Percentiles rank a stretch among this genome's conserved stretches.
phyloP scores from a whole-genome alignment of 1,139 yeast species.

The Hansenula lynferdii region DNA sequence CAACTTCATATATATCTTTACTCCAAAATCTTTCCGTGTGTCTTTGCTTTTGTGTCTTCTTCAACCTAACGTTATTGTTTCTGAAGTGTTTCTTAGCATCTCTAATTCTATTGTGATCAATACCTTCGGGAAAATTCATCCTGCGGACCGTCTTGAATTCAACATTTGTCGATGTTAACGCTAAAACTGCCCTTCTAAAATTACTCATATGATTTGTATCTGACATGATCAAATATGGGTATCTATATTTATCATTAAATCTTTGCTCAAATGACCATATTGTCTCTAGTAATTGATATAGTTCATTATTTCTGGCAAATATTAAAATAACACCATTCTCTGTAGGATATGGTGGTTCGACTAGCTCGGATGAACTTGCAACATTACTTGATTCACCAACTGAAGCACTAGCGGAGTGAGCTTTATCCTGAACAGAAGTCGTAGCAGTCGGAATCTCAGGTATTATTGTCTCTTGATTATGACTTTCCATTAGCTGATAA shows the following conservation, averaged over 20 bases:
- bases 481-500: conserved; percentile 6
- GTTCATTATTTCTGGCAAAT: conserved; percentile 71
- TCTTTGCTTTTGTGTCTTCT: conserved; percentile 28
- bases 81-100: conserved; percentile 40
- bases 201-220: conserved; percentile 44
- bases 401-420: too few species aligned
- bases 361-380: too few species aligned
- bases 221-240: conserved; percentile 71
- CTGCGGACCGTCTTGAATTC: conserved; percentile 41
- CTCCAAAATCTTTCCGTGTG: conserved; percentile 88
- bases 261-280: conserved; percentile 67
- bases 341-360: conserved; percentile 17
- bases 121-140: conserved; percentile 49
- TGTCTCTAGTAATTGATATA: conserved; percentile 52
- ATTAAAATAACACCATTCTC: conserved; percentile 68
- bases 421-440: too few species aligned
- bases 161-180: conserved; percentile 40
- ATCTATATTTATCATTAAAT: conserved; percentile 58
- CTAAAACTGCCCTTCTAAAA: conserved; percentile 35
- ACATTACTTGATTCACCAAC: too few species aligned
- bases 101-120: conserved; percentile 53
- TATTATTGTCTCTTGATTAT: conserved; percentile 3
- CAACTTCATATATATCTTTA: conserved; percentile 73
- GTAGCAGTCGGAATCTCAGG: conserved; percentile 1
- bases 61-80: conserved; percentile 19